Evolutionary conservation across 768 basidiomycete species (phyloP), one percentile per base, ranked within the genome.

Genomic region (Trametes gibbosa): DNA sequence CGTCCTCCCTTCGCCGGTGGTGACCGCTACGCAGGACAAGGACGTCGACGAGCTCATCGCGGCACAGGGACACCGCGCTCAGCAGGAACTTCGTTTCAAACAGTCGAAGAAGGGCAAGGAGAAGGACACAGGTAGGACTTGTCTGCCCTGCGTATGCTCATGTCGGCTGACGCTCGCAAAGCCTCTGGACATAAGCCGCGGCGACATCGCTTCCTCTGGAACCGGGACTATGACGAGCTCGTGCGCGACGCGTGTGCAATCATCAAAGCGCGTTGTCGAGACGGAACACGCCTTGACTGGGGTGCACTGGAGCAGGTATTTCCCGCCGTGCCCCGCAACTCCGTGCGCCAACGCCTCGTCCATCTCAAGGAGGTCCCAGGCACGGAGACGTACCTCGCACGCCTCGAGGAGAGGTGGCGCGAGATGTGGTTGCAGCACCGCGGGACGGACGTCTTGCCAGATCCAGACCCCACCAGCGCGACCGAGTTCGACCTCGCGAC

Each of bases 211-310:
- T 92, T 93, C 69, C 83, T 84, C 48, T 98, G 93, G 94, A 91
- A 83, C 54, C 73, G 81, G 40, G 91, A 95, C 50, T 92, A 87
- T 56, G 94, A 98, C 56, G 96, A 98, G 60, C 81, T 95, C 39
- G 87, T 89, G 24, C 83, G 89, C 53, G 96, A 98, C 68, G 87
- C 88, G 0, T 86, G 85, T 46, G 88, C 84, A 12, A 86, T 98
- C 63, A 83, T 98, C 58, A 83, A 83, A 65, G 88, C 87, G 35
- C 87, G 95, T 16, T 89, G 88, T 67, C 81, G 89, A 39, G 69
- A 75, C 58, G 70, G 78, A 16, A 74, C 81, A 34, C 81, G 84
- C 56, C 76, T 90, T 50, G 87, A 91, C 63, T 87, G 87, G 79
- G 79, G 77, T 16, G 88, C 88, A 8, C 79, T 92, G 50, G 84